These are phyloP conservation scores for Ophiognomonia clavigignenti-juglandacearum DNA, from an alignment of 2,329 filamentous ascomycete species.

Conservation along the genomic window DNA sequence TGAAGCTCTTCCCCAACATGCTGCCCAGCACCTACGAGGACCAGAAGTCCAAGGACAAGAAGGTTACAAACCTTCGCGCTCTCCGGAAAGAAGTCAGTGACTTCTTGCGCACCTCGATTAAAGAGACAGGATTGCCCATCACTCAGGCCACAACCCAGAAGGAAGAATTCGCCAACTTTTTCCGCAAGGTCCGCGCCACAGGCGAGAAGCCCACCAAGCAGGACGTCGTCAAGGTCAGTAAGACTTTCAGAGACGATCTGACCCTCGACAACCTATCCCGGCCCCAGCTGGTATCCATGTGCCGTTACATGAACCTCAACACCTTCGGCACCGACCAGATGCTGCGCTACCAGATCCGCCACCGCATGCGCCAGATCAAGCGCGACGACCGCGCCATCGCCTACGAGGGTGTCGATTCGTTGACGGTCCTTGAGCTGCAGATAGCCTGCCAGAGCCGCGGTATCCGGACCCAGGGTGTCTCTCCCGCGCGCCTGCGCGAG, in stretches of 20 bases:
- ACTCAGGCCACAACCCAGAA: conserved; percentile 79
- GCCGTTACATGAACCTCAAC: conserved; percentile 96
- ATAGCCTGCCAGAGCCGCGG: conserved; percentile 87
- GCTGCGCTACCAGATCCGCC: conserved; percentile 93
- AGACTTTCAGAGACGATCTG: conserved; percentile 96
- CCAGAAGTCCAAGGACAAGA: conserved; percentile 83
- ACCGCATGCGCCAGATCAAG: conserved; percentile 99
- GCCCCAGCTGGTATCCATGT: conserved; percentile 94
- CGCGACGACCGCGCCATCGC: conserved; percentile 91
- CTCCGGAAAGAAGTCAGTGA: conserved; percentile 91
- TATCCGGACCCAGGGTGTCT: conserved; percentile 87
- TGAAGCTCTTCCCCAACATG: conserved; percentile 95
- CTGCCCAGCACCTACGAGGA: conserved; percentile 96
- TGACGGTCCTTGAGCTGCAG: conserved; percentile 92
- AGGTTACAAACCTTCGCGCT: conserved; percentile 73
- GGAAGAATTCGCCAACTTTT: conserved; percentile 94
- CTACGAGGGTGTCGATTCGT: conserved; percentile 86
- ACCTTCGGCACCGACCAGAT: conserved; percentile 97
- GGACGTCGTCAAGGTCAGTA: conserved; percentile 98
- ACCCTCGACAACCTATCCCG: conserved; percentile 95
- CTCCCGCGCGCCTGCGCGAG: conserved; percentile 78
- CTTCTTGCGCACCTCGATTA: conserved; percentile 83
- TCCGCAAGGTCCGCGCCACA: conserved; percentile 89
- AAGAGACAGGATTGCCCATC: conserved; percentile 88
- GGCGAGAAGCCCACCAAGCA: conserved; percentile 83